A percentile compares a stretch with the other conserved stretches of the same genome.
Evolutionary conservation across 345 rosid species (phyloP).

Genomic region (Gossypium thurberi): DNA sequence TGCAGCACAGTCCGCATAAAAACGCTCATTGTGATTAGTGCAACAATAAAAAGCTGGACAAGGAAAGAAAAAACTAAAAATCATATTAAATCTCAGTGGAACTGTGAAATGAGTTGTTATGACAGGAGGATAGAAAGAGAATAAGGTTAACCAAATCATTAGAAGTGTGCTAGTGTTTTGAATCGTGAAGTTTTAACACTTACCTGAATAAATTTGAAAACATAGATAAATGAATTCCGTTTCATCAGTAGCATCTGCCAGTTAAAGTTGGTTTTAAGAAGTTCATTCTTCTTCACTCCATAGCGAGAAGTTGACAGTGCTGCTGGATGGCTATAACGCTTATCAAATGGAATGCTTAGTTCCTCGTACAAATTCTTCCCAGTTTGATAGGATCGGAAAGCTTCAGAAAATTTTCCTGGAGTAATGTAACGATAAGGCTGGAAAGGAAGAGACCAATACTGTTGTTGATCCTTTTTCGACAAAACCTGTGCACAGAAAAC

Average conservation of each 20-base stretch:
- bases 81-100: constrained; percentile 6
- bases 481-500: constrained; percentile 47
- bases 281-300: constrained; percentile 62
- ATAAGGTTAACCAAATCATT: neutral
- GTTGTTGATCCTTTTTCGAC: constrained; percentile 92
- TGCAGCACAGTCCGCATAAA: constrained; percentile 84
- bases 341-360: constrained; percentile 70
- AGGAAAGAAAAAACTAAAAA: constrained; percentile 10
- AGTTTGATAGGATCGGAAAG: constrained; percentile 48
- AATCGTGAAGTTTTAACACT: neutral
- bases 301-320: constrained; percentile 73
- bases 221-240: constrained; percentile 82
- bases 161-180: neutral
- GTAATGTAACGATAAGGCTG: constrained; percentile 71
- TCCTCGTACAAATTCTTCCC: constrained; percentile 60
- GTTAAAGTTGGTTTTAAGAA: constrained; percentile 60
- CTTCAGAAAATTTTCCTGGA: constrained; percentile 82
- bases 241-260: constrained; percentile 95
- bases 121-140: neutral
- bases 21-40: constrained; percentile 92
- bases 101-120: constrained; percentile 2
- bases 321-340: constrained; percentile 82
- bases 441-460: constrained; percentile 81
- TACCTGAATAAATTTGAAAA: constrained; percentile 96
- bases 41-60: constrained; percentile 87